Percentiles rank a stretch among this genome's conserved stretches.
Conservation (phyloP, 768 basidiomycete species). For the Boletus eberwhitei region DNA sequence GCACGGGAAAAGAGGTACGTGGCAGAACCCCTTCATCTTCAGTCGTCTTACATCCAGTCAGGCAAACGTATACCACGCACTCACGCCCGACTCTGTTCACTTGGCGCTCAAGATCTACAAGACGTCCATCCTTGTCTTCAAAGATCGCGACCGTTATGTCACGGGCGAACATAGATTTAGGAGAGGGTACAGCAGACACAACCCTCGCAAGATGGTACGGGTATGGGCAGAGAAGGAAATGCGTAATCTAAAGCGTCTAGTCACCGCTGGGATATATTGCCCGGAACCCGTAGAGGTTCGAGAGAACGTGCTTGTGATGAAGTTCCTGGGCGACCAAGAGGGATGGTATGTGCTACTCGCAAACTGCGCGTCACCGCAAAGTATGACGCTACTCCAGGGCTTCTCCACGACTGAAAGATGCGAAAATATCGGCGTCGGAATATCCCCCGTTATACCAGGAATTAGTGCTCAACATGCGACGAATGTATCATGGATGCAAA, state of each 20-base stretch:
- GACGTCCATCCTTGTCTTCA: conserved; percentile 96
- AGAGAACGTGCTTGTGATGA: conserved; percentile 97
- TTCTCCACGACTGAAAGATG: conserved; percentile 92
- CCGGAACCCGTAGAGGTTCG: conserved; percentile 91
- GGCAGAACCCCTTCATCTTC: background rate
- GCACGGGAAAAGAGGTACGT: conserved; percentile 93
- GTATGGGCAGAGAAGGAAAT: conserved; percentile 99
- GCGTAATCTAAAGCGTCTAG: conserved; percentile 86
- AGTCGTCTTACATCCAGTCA: conserved; percentile 30
- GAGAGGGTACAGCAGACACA: conserved; percentile 81
- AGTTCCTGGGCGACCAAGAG: conserved; percentile 76
- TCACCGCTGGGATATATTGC: conserved; percentile 77
- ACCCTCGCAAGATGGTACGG: conserved; percentile 98
- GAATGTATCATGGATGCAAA: conserved; percentile 85
- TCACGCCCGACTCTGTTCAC: conserved; percentile 52
- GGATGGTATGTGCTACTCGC: conserved; percentile 61
- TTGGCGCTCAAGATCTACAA: conserved; percentile 98
- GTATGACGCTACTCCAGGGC: conserved; percentile 51
- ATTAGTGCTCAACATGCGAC: conserved; percentile 73
- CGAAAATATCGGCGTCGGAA: conserved; percentile 49
- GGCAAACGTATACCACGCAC: conserved; percentile 97
- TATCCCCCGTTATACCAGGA: conserved; percentile 69
- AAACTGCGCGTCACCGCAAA: background rate
- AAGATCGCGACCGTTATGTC: conserved; percentile 96
- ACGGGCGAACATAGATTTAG: conserved; percentile 95